Conservation (phyloP, 2,329 filamentous ascomycete genomes). For the Colletotrichum sp. region DNA sequence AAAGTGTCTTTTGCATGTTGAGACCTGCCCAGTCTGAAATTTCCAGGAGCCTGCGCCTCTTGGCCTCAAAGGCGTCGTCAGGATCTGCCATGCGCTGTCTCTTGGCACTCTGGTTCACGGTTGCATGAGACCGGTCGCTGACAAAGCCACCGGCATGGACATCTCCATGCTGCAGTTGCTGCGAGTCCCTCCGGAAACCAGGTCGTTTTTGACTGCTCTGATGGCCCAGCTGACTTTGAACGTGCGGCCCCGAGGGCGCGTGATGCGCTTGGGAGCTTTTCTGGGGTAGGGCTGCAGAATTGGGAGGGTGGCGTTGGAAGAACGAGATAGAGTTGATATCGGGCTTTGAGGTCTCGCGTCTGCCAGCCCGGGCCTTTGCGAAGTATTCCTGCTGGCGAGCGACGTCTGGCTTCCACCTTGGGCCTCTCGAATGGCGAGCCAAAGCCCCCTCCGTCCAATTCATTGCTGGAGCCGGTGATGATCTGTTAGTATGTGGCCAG, state of each 20-base stretch:
- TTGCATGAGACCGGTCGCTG: neutral
- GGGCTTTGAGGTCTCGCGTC: neutral
- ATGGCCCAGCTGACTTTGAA: constrained; percentile 24
- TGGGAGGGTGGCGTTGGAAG: constrained; percentile 23
- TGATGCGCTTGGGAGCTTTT: neutral
- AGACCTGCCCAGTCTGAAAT: constrained; percentile 33
- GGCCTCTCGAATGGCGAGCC: constrained; percentile 38
- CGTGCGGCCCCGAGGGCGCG: neutral
- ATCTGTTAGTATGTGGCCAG: neutral
- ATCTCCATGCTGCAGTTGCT: neutral
- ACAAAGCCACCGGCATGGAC: neutral
- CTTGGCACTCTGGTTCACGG: neutral
- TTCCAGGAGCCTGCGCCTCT: constrained; percentile 19
- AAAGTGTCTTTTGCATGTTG: constrained; percentile 32
- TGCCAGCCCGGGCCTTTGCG: constrained; percentile 32
- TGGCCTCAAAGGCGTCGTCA: constrained; percentile 1
- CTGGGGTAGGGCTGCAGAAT: neutral
- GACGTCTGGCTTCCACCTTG: constrained; percentile 34
- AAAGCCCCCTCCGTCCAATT: constrained; percentile 47
- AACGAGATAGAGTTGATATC: constrained; percentile 24
- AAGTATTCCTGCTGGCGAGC: constrained; percentile 43
- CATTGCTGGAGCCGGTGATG: constrained; percentile 30
- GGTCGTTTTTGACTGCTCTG: neutral
- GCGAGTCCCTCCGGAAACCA: neutral
- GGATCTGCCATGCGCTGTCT: neutral